phyloP scores from a whole-genome alignment of 2,329 filamentous ascomycete genomes.

The Meredithiella fracta region DNA sequence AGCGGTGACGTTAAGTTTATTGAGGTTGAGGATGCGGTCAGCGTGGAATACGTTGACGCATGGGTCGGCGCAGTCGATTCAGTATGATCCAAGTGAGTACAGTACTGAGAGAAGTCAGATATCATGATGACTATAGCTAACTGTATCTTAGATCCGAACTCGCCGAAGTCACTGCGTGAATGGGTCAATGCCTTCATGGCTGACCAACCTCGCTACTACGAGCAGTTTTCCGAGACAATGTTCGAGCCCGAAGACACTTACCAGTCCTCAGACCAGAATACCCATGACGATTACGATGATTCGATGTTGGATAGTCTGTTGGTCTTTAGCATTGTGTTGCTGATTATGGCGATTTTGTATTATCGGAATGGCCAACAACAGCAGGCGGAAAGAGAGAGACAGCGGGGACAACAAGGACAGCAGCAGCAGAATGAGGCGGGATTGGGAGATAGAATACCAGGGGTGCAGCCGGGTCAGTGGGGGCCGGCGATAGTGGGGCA shows the following conservation, averaged over 20 bases:
- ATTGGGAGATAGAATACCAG: not conserved
- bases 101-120: slow-evolving; percentile 18
- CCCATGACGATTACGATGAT: slow-evolving; percentile 50
- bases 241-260: slow-evolving; percentile 16
- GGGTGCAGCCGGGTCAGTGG: slow-evolving; percentile 1
- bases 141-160: slow-evolving; percentile 38
- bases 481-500: slow-evolving; percentile 2
- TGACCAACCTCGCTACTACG: slow-evolving; percentile 48
- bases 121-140: not conserved
- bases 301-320: slow-evolving; percentile 70
- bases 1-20: slow-evolving; percentile 72
- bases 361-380: slow-evolving; percentile 59
- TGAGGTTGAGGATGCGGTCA: slow-evolving; percentile 70
- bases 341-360: slow-evolving; percentile 63
- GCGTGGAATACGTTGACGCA: slow-evolving; percentile 90
- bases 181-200: slow-evolving; percentile 79
- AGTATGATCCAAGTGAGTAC: slow-evolving; percentile 64
- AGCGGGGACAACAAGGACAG: slow-evolving; percentile 11
- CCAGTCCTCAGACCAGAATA: slow-evolving; percentile 37
- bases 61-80: slow-evolving; percentile 82
- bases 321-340: slow-evolving; percentile 61
- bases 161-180: slow-evolving; percentile 63
- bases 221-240: slow-evolving; percentile 36
- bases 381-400: slow-evolving; percentile 16
- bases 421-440: not conserved